These are phyloP conservation scores for Neurospora tetraspora DNA, from an alignment of 495 filamentous ascomycete species.

Conservation along the genomic window DNA sequence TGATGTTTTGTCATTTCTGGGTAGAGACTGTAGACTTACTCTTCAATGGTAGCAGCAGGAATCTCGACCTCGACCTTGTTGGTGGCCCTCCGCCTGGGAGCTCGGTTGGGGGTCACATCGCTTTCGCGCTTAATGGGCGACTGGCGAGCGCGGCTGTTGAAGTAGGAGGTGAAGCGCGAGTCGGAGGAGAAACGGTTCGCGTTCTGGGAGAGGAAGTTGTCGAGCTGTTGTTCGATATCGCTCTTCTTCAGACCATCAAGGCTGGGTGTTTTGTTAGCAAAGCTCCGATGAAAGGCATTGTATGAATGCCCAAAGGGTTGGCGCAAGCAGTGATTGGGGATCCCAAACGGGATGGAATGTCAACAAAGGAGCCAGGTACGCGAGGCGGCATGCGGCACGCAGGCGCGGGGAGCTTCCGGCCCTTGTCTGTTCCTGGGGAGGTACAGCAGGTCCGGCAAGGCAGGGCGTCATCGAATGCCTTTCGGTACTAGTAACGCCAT, in stretches of 20 bases:
- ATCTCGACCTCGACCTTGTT: constrained; percentile 38
- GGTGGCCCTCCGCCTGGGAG: constrained; percentile 33
- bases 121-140: constrained; percentile 72
- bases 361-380: background rate
- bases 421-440: background rate
- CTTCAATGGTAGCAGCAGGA: constrained; percentile 9
- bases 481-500: background rate
- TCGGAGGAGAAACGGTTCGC: constrained; percentile 49
- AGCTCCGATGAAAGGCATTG: background rate
- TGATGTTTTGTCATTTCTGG: constrained; percentile 5
- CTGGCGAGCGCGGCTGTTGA: constrained; percentile 48
- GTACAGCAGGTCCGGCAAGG: background rate
- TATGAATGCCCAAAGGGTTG: too few relatives aligned
- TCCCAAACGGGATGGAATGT: background rate
- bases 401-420: background rate
- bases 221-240: constrained; percentile 71
- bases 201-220: constrained; percentile 64
- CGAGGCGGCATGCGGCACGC: background rate
- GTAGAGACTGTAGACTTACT: constrained; percentile 25
- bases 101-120: constrained; percentile 16
- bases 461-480: background rate
- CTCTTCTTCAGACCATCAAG: constrained; percentile 62
- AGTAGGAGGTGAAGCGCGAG: constrained; percentile 63
- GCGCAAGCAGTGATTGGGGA: too few relatives aligned
- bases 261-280: constrained; percentile 30